A percentile compares a stretch with the other conserved stretches of the same genome.
Evolutionary conservation across 768 basidiomycete species (phyloP).

Genomic region (Lactarius deliciosus): DNA sequence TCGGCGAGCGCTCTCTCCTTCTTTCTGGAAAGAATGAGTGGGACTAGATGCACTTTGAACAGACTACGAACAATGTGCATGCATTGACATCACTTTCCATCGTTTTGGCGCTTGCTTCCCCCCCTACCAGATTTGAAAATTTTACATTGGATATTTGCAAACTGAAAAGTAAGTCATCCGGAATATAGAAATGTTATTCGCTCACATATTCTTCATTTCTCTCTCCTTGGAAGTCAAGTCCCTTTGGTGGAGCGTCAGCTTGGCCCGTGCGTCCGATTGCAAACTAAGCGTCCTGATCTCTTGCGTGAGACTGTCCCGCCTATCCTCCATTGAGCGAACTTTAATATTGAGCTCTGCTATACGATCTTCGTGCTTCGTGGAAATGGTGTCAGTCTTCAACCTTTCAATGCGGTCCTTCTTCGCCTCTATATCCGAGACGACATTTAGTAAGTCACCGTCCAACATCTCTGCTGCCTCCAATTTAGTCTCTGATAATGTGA

Average conservation of each 20-base stretch:
- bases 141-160: slow-evolving; percentile 59
- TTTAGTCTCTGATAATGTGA: slow-evolving; percentile 51
- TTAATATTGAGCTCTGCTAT: slow-evolving; percentile 54
- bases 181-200: slow-evolving; percentile 23
- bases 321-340: slow-evolving; percentile 62
- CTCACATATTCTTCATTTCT: slow-evolving; percentile 71
- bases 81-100: slow-evolving; percentile 76
- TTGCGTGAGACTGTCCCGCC: slow-evolving; percentile 62
- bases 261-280: slow-evolving; percentile 81
- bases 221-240: slow-evolving; percentile 63
- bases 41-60: background rate
- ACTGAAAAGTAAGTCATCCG: slow-evolving; percentile 41
- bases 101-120: slow-evolving; percentile 54
- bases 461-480: slow-evolving; percentile 59
- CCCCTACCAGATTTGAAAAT: slow-evolving; percentile 64
- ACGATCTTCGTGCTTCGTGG: slow-evolving; percentile 63
- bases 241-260: slow-evolving; percentile 67
- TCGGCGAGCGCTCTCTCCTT: slow-evolving; percentile 64
- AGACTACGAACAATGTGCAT: slow-evolving; percentile 49
- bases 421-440: slow-evolving; percentile 67
- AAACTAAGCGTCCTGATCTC: slow-evolving; percentile 71
- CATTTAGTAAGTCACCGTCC: slow-evolving; percentile 50
- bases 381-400: slow-evolving; percentile 55
- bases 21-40: slow-evolving; percentile 44
- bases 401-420: slow-evolving; percentile 61